Percentiles rank a stretch among this genome's conserved stretches.
Conservation (phyloP, 1,284 basidiomycete species). For the Lignosus rhinocerotis region DNA sequence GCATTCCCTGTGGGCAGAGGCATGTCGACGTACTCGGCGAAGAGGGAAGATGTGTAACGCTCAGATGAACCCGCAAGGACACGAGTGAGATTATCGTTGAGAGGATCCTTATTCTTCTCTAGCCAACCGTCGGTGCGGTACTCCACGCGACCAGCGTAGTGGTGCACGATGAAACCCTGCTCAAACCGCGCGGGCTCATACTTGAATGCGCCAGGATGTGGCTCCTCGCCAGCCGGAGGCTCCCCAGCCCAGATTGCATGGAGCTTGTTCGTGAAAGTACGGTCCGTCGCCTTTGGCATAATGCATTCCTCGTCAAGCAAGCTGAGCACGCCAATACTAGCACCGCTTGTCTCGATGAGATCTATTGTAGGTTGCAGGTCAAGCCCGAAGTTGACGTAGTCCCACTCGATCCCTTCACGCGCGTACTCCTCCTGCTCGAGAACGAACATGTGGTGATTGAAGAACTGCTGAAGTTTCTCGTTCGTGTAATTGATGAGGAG, state of each 20-base stretch:
- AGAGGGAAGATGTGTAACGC: constrained; percentile 81
- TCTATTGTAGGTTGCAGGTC: constrained; percentile 99
- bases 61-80: constrained; percentile 86
- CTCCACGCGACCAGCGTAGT: constrained; percentile 97
- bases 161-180: constrained; percentile 93
- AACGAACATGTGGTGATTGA: constrained; percentile 99
- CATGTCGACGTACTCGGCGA: constrained; percentile 77
- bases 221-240: constrained; percentile 47
- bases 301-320: constrained; percentile 98
- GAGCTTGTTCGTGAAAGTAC: constrained; percentile 94
- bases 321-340: constrained; percentile 87
- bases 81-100: constrained; percentile 95
- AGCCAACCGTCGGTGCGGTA: constrained; percentile 97
- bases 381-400: constrained; percentile 97
- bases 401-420: constrained; percentile 97
- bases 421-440: constrained; percentile 99
- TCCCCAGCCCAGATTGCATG: constrained; percentile 68
- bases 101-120: constrained; percentile 99
- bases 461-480: constrained; percentile 95
- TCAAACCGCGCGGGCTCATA: constrained; percentile 89
- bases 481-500: constrained; percentile 99
- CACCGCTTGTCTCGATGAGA: constrained; percentile 83
- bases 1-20: constrained; percentile 34
- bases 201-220: constrained; percentile 78
- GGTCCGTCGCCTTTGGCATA: constrained; percentile 97